Base-by-base conservation (phyloP, 305 asterid genomes). In the Solanum hybrid region DNA sequence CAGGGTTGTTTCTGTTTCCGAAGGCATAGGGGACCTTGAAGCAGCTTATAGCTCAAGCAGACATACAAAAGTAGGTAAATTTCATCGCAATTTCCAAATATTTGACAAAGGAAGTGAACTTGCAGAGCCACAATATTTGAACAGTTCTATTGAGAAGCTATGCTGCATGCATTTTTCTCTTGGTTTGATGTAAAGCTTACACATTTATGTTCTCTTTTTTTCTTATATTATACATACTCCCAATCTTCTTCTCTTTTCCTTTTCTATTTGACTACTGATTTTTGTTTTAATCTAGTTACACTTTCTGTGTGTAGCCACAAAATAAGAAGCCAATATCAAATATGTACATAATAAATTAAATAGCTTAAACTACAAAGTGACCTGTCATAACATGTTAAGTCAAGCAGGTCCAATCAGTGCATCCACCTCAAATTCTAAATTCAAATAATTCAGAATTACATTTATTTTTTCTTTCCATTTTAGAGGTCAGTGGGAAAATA, bases 11-110 rank as follows among this genome's bases (percentile, higher is more conserved):
- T 92, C 88, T 92, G 93, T 40, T 91, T 92, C 72, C 82, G 89
- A 89, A 91, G 90, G 38, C 76, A 38, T 12, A 95, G 97, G 0
- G 99, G 99, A 17, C 99, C 99, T 14, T 95, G 69, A 89, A 86
- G 42, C n/a, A 86, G 42, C n/a, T 77, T 72, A 45, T 51, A 77
- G 64, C n/a, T 76, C 45, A 69, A 89, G 87, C 78, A 32, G 64
- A 36, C 56, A 51, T 80, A 87, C 90, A 60, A 64, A 85, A 91
- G 86, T 90, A 80, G 85, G 89, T 85, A 89, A 79, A 85, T 90
- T 81, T 88, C 87, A 71, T 84, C 88, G 56, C 89, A 76, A 86
- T 73, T 72, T 85, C 40, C 34, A 17, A 86, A 91, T 88, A 66
- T 76, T 88, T 77, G 86, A 81, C 90, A 72, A 88, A 78, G 87